Base-by-base conservation (phyloP, 2,329 filamentous ascomycete species). In the Zasmidium angulare region DNA sequence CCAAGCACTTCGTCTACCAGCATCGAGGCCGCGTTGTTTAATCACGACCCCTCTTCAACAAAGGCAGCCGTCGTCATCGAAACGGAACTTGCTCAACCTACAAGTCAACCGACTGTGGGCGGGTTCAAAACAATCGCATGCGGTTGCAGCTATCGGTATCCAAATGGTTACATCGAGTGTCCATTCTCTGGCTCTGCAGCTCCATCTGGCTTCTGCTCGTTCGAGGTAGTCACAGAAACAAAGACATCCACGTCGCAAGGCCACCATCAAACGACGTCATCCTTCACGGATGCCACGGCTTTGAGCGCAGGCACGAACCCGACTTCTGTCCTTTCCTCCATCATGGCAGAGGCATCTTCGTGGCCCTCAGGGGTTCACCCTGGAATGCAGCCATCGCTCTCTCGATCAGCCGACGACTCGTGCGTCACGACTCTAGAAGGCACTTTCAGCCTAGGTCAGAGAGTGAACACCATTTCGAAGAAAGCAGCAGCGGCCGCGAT, bases 321-420 rank as follows among this genome's bases (percentile, higher is more conserved):
- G 20, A 43, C 54, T 17, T 56, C 54, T 4, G 54, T 23, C 6
- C 46, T 56, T 3, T 47, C 54, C 24, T 56, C 54, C 46, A 40
- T 36, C 24, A 20, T 56, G 21, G 4, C 54, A 19, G 54, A 24
- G 7, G 21, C 54, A 2, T 21, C 17, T 20, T 46, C 47, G 3
- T 56, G 53, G 53, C 53, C 53, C 22, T 14, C 46, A 36, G 53
- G 53, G 20, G 46, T 56, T 20, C 26, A 24, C 17, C 53, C 53
- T 19, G 23, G 23, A 3, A 56, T 56, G 53, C 26, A 24, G 21
- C 53, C 53, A 22, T 29, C 53, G 12, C 17, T 19, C 24, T 21
- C 29, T 9, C 48, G 17, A 21, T 12, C 31, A 2, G 46, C 50
- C 12, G 40, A 24, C 20, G 36, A 46, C 14, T 14, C 19, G 11